Evolutionary conservation across 768 basidiomycete species (phyloP).

Genomic region (Mycena galopus): DNA sequence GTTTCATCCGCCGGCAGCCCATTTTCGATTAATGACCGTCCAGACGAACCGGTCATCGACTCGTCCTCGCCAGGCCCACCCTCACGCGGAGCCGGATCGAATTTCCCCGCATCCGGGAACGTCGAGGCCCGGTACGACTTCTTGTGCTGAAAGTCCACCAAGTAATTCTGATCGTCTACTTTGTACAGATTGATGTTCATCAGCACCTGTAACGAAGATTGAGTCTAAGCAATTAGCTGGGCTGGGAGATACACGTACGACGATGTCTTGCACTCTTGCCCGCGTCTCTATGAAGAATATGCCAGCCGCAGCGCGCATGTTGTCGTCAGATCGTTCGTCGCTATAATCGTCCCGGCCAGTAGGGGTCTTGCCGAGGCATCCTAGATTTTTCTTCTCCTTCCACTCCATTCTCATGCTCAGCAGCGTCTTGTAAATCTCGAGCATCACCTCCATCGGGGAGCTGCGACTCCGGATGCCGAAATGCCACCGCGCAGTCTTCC

Average conservation of each 20-base stretch:
- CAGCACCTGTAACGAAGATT: slow-evolving; percentile 72
- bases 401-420: slow-evolving; percentile 96
- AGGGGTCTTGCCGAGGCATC: slow-evolving; percentile 70
- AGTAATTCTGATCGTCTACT: slow-evolving; percentile 95
- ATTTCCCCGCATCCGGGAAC: slow-evolving; percentile 76
- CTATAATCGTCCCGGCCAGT: slow-evolving; percentile 55
- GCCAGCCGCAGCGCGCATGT: slow-evolving; percentile 76
- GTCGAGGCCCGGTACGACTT: slow-evolving; percentile 87
- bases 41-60: slow-evolving; percentile 45
- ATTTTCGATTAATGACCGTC: slow-evolving; percentile 68
- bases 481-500: slow-evolving; percentile 79
- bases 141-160: slow-evolving; percentile 98
- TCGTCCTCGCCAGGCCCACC: slow-evolving; percentile 64
- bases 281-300: slow-evolving; percentile 97
- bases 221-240: slow-evolving; percentile 5
- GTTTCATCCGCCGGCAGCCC: slow-evolving; percentile 66
- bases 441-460: slow-evolving; percentile 99
- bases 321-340: slow-evolving; percentile 74
- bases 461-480: slow-evolving; percentile 96
- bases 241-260: slow-evolving; percentile 66
- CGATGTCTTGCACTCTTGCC: slow-evolving; percentile 89
- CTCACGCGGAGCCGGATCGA: slow-evolving; percentile 73
- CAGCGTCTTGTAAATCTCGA: slow-evolving; percentile 96
- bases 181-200: slow-evolving; percentile 99
- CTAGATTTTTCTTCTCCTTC: slow-evolving; percentile 89